Conservation (phyloP, 2,329 filamentous ascomycete genomes). For the Epichloe elymi region DNA sequence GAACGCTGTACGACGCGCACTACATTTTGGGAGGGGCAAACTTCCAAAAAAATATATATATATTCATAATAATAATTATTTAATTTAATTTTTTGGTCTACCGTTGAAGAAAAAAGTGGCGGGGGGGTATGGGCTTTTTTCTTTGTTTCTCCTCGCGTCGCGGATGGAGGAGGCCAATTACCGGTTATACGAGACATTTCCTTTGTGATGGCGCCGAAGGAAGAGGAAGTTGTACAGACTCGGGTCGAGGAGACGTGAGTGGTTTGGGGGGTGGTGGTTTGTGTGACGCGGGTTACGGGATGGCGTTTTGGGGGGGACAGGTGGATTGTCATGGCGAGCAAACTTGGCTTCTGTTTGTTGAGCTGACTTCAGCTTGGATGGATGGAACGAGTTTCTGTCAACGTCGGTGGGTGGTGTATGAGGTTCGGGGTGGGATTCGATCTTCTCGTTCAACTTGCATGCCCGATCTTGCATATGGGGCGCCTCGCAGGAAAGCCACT, state of each 20-base stretch:
- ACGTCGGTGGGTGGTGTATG: no score
- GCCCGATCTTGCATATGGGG: not conserved
- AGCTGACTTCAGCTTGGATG: no score
- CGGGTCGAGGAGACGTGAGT: not conserved
- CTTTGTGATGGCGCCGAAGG: not conserved
- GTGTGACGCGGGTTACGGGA: not conserved
- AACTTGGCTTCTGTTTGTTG: not conserved
- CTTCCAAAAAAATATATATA: no score
- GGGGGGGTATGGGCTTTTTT: not conserved
- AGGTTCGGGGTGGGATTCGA: no score
- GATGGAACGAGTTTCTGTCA: no score
- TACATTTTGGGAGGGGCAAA: no score
- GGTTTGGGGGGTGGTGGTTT: not conserved
- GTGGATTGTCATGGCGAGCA: not conserved
- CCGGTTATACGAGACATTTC: not conserved
- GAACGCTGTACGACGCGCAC: no score
- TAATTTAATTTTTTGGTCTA: no score
- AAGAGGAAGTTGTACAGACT: not conserved
- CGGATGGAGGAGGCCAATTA: not conserved
- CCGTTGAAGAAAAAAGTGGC: no score
- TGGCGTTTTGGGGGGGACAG: not conserved
- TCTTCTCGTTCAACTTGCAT: not conserved
- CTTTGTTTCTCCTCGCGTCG: not conserved
- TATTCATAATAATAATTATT: no score
- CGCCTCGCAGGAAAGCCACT: not conserved